These are phyloP conservation scores for Tylopilus intermedius DNA, from an alignment of 768 basidiomycete species.

Conservation along the genomic window DNA sequence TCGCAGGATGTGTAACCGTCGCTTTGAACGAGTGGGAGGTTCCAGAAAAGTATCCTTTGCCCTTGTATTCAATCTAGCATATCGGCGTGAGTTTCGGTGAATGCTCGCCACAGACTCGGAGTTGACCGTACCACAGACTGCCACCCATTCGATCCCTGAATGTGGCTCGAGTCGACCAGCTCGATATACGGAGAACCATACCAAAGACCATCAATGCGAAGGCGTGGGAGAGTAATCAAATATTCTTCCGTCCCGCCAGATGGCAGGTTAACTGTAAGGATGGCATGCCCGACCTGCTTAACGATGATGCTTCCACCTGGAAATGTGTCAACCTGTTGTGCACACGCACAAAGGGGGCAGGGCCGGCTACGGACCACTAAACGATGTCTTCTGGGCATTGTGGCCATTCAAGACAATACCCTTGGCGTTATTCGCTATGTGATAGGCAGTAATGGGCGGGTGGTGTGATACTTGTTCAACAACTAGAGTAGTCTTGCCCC, in stretches of 20 bases:
- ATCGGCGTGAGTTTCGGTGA: slow-evolving; percentile 33
- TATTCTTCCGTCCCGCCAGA: slow-evolving; percentile 61
- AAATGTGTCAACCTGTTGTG: slow-evolving; percentile 1
- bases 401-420: slow-evolving; percentile 78
- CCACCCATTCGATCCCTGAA: slow-evolving; percentile 63
- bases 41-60: slow-evolving; percentile 92
- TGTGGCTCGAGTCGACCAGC: slow-evolving; percentile 76
- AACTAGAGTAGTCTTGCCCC: slow-evolving; percentile 76
- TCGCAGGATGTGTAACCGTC: slow-evolving; percentile 50
- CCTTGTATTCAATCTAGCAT: slow-evolving; percentile 82
- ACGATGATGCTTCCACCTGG: slow-evolving; percentile 73
- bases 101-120: neutral
- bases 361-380: slow-evolving; percentile 52
- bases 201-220: slow-evolving; percentile 94
- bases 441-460: slow-evolving; percentile 81
- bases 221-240: slow-evolving; percentile 85
- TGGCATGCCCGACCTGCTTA: slow-evolving; percentile 92
- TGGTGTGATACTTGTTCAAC: slow-evolving; percentile 98
- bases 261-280: slow-evolving; percentile 63
- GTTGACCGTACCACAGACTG: slow-evolving; percentile 40
- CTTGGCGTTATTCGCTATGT: slow-evolving; percentile 76
- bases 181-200: slow-evolving; percentile 90
- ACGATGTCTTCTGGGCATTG: slow-evolving; percentile 93
- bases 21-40: slow-evolving; percentile 94
- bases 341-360: neutral